A percentile compares a stretch with the other conserved stretches of the same genome.
Evolutionary conservation across 73 alveolate species (phyloP).

Genomic region (Vitrella brassicaformis): DNA sequence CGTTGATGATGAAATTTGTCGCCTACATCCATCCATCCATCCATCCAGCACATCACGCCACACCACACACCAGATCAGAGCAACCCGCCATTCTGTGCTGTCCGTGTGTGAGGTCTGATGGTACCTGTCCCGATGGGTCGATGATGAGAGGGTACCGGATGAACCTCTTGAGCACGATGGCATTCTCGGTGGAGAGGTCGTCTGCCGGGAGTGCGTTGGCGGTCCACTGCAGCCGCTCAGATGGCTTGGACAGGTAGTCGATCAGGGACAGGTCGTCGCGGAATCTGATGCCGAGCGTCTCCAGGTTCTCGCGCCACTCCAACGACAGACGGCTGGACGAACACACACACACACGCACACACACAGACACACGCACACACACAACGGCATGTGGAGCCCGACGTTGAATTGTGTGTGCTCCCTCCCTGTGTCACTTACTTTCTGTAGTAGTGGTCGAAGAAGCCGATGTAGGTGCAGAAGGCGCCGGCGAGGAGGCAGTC

Average conservation of each 20-base stretch:
- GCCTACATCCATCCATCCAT: background rate
- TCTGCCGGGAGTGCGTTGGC: slow-evolving; percentile 87
- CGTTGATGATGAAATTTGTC: background rate
- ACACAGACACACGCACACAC: too few species aligned
- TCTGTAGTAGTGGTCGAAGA: slow-evolving; percentile 92
- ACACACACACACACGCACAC: too few species aligned
- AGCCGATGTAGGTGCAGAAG: slow-evolving; percentile 92
- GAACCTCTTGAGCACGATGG: slow-evolving; percentile 86
- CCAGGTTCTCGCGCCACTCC: slow-evolving; percentile 63
- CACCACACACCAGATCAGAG: background rate
- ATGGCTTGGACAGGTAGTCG: slow-evolving; percentile 92
- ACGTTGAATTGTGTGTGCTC: background rate
- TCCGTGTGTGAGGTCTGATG: too few species aligned
- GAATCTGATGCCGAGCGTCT: slow-evolving; percentile 50
- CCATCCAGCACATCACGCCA: background rate
- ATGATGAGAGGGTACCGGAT: slow-evolving; percentile 88
- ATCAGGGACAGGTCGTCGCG: slow-evolving; percentile 65
- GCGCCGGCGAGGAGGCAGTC: slow-evolving; percentile 84
- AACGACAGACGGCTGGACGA: slow-evolving; percentile 12
- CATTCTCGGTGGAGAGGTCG: slow-evolving; percentile 91
- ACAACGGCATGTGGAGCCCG: too few species aligned
- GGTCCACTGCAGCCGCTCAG: slow-evolving; percentile 91
- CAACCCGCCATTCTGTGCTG: background rate
- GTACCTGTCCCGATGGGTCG: slow-evolving; percentile 97
- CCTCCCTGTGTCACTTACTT: slow-evolving; percentile 1